phyloP scores from a whole-genome alignment of 2,329 filamentous ascomycete species.

The Colletotrichum somersetense region DNA sequence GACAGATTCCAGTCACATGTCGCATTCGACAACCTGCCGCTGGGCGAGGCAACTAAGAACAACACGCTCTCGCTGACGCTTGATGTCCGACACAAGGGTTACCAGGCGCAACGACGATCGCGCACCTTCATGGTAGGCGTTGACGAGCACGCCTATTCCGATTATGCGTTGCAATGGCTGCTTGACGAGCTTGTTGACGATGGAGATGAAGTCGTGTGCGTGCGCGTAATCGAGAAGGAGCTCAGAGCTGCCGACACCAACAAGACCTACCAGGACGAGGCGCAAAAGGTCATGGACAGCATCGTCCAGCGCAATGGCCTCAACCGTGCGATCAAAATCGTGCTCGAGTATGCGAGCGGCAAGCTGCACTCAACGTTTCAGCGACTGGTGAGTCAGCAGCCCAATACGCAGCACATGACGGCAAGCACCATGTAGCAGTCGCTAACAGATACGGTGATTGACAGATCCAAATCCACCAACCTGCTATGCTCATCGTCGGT shows the following conservation, averaged over 20 bases:
- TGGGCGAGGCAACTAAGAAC: slow-evolving; percentile 69
- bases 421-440: background rate
- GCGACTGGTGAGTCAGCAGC: slow-evolving; percentile 75
- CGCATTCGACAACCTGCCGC: slow-evolving; percentile 70
- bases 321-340: slow-evolving; percentile 86
- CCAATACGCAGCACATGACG: too few species aligned
- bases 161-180: slow-evolving; percentile 92
- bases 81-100: slow-evolving; percentile 88
- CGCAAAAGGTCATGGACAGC: slow-evolving; percentile 77
- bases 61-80: slow-evolving; percentile 80
- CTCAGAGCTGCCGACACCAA: slow-evolving; percentile 75
- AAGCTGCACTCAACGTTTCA: slow-evolving; percentile 93
- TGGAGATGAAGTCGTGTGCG: slow-evolving; percentile 91
- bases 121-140: slow-evolving; percentile 92
- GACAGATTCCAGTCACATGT: slow-evolving; percentile 71
- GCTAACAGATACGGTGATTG: slow-evolving; percentile 11
- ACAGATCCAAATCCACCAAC: slow-evolving; percentile 92
- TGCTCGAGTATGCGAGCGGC: slow-evolving; percentile 88
- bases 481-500: slow-evolving; percentile 90
- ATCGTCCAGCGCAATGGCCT: slow-evolving; percentile 83
- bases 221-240: slow-evolving; percentile 89
- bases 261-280: slow-evolving; percentile 76
- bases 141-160: slow-evolving; percentile 91
- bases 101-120: slow-evolving; percentile 82
- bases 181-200: slow-evolving; percentile 93